Evolutionary conservation across 2,329 filamentous ascomycete species (phyloP), one percentile per base, ranked within the genome.

Genomic region (Fusarium coffeatum): DNA sequence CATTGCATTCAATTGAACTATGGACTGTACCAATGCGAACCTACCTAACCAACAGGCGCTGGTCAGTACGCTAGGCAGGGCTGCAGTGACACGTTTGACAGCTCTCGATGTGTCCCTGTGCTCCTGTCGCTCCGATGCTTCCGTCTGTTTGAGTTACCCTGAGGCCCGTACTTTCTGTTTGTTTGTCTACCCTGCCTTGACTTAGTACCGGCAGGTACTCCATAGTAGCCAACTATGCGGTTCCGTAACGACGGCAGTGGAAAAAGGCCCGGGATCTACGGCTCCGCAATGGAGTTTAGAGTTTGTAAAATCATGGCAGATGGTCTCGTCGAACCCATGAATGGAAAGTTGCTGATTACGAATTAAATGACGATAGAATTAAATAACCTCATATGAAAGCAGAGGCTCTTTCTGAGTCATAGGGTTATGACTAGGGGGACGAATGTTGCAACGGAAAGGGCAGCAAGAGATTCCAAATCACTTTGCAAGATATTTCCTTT

Each of bases 251-350:
- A 41, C 37, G 22, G 22, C 22, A 18, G 27, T 23, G 34, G 23
- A 28, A 46, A 53, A 46, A 56, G 54, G 32, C 16, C 30, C 63
- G 62, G 50, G 22, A 34, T 41, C 16, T 43, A 41, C 55, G 62
- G 63, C 43, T 55, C 62, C 55, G 43, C 48, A 34, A 55, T 66
- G 43, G 48, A 64, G 45, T 40, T 45, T 61, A 66, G 32, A 49
- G 64, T 63, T 67, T 67, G 57, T 11, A 20, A 67, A 66, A 66
- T 50, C 64, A 66, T 66, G 64, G 64, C 47, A 56, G 34, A 16
- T 20, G 45, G 18, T 23, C 20, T 25, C 11, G 37, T 23, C 20
- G 22, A 37, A 60, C 45, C 20, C 13, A 50, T 32, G 50, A 50
- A 28, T 27, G 20, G 51, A 25, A 40, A 22, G n/a, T 40, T 18